phyloP scores from a whole-genome alignment of 495 filamentous ascomycete genomes.

The Clavariopsis aquatica region DNA sequence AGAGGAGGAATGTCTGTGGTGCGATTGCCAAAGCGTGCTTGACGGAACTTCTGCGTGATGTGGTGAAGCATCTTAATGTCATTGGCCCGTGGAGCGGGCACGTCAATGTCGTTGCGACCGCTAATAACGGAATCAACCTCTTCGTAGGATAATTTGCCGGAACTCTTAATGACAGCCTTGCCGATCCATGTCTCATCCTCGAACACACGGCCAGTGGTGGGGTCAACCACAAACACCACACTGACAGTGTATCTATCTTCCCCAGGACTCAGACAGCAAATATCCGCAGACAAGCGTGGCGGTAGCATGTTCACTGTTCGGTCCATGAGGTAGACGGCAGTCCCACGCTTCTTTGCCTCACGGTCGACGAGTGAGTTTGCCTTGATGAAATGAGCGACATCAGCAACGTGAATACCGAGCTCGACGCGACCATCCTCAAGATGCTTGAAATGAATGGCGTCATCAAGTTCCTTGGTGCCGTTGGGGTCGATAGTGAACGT shows the following conservation, averaged over 20 bases:
- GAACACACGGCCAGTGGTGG: slow-evolving; percentile 70
- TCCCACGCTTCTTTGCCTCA: slow-evolving; percentile 97
- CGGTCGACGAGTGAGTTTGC: slow-evolving; percentile 92
- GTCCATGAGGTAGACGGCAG: slow-evolving; percentile 90
- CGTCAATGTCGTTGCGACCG: slow-evolving; percentile 56
- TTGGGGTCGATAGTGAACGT: slow-evolving; percentile 90
- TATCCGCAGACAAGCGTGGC: slow-evolving; percentile 74
- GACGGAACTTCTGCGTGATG: slow-evolving; percentile 83
- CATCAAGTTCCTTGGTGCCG: slow-evolving; percentile 79
- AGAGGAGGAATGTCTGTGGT: slow-evolving; percentile 77
- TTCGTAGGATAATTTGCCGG: slow-evolving; percentile 76
- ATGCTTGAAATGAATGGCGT: slow-evolving; percentile 87
- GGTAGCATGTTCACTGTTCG: slow-evolving; percentile 89
- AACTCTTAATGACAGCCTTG: slow-evolving; percentile 89
- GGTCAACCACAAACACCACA: slow-evolving; percentile 85
- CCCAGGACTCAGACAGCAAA: slow-evolving; percentile 82
- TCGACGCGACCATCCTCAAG: slow-evolving; percentile 82
- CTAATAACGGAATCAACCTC: slow-evolving; percentile 79
- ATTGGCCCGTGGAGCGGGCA: slow-evolving; percentile 62
- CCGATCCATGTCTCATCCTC: slow-evolving; percentile 90
- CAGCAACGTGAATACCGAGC: slow-evolving; percentile 92
- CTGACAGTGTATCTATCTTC: slow-evolving; percentile 89
- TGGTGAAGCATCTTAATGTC: slow-evolving; percentile 74
- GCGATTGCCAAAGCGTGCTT: slow-evolving; percentile 77
- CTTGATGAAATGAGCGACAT: slow-evolving; percentile 97